Conservation (phyloP, 2,329 filamentous ascomycete genomes). For the Whalleya microplaca region DNA sequence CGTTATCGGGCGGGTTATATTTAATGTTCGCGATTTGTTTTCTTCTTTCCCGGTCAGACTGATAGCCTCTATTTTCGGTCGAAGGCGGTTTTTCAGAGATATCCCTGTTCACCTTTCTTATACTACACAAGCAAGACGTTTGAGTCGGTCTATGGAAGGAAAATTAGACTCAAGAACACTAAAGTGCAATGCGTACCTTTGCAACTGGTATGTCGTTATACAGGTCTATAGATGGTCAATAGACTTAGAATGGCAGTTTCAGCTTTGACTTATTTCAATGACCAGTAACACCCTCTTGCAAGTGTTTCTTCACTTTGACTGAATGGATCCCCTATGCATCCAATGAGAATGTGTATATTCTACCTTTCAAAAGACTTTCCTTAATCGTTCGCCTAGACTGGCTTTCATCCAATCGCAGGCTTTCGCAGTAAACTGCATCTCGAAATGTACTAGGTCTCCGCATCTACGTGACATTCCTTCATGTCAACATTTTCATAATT, state of each 20-base stretch:
- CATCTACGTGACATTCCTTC: neutral
- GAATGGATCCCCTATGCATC: neutral
- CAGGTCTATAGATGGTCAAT: conserved; percentile 29
- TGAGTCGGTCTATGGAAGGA: conserved; percentile 10
- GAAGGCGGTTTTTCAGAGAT: conserved; percentile 17
- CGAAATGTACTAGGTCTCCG: neutral
- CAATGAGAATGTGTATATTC: conserved; percentile 3
- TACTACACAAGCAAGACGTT: conserved; percentile 2
- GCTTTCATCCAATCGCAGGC: conserved; percentile 16
- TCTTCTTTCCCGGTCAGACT: conserved; percentile 24
- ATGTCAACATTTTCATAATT: conserved; percentile 1
- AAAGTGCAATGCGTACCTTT: conserved; percentile 5
- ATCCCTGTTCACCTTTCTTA: neutral
- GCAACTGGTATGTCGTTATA: conserved; percentile 11
- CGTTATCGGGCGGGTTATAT: conserved; percentile 23
- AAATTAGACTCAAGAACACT: conserved; percentile 12
- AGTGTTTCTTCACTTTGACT: neutral
- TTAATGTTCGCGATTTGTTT: no score
- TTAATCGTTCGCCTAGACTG: conserved; percentile 16
- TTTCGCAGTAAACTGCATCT: neutral
- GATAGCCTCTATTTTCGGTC: conserved; percentile 21
- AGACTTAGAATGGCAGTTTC: conserved; percentile 26
- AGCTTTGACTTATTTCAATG: conserved; percentile 11
- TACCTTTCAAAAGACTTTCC: conserved; percentile 16
- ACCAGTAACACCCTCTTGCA: neutral